Evolutionary conservation across 106 monocot species (phyloP).

Genomic region (Dendrobium officinale): DNA sequence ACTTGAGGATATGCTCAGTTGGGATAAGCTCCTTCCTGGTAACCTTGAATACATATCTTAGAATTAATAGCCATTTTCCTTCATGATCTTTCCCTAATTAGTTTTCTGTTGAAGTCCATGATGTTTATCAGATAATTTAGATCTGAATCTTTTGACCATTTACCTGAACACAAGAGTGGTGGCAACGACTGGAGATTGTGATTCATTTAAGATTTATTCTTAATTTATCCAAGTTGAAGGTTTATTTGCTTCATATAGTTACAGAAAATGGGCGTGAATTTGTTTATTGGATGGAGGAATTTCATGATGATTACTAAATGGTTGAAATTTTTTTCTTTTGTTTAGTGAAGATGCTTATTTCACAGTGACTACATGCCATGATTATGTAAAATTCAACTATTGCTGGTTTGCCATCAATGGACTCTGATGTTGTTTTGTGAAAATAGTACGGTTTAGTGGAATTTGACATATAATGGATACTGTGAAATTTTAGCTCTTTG

Average conservation of each 20-base stretch:
- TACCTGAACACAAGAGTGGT: not conserved
- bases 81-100: not conserved
- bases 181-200: not conserved
- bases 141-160: not conserved
- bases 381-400: not conserved
- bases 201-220: not conserved
- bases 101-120: not conserved
- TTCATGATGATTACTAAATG: not conserved
- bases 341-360: not conserved
- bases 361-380: not conserved
- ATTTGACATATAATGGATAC: not conserved
- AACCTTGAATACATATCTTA: not conserved
- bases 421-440: not conserved
- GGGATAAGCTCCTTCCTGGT: conserved; percentile 92
- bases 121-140: not conserved
- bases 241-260: not conserved
- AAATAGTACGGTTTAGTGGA: not conserved
- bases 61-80: not conserved
- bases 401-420: not conserved
- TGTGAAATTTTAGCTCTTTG: not conserved
- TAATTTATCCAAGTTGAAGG: not conserved
- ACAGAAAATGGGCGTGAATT: not conserved
- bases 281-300: not conserved
- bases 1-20: conserved; percentile 94
- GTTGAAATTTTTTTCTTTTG: not conserved